Conservation (phyloP, 208 protist genomes). For the Wallacemonas sp. region DNA sequence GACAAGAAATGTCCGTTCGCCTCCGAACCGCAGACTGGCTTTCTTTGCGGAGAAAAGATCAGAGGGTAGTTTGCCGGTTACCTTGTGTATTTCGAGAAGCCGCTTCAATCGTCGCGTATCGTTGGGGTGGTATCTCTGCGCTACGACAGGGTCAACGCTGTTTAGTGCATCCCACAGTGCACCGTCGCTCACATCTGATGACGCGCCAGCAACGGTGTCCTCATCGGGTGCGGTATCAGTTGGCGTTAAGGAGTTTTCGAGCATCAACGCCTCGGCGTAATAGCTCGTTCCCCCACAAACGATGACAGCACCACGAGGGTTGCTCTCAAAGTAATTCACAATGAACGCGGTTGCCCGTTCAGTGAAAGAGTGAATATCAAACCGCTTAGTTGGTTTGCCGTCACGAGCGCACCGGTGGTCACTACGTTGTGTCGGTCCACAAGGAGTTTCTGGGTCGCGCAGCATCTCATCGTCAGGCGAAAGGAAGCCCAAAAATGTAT, state of each 20-base stretch:
- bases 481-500: slow-evolving; percentile 80
- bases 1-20: slow-evolving; percentile 48
- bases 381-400: background rate
- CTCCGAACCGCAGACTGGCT: slow-evolving; percentile 38
- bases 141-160: slow-evolving; percentile 63
- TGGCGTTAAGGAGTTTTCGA: slow-evolving; percentile 48
- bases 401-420: too few species aligned
- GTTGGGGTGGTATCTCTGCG: slow-evolving; percentile 79
- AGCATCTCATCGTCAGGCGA: slow-evolving; percentile 24
- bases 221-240: background rate
- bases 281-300: slow-evolving; percentile 85
- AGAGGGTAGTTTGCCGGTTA: slow-evolving; percentile 51
- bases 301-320: slow-evolving; percentile 49
- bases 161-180: slow-evolving; percentile 55
- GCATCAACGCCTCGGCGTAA: slow-evolving; percentile 70
- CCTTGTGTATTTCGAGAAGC: slow-evolving; percentile 71
- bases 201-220: slow-evolving; percentile 4
- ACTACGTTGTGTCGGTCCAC: too few species aligned
- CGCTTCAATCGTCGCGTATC: slow-evolving; percentile 74
- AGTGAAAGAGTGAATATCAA: slow-evolving; percentile 61
- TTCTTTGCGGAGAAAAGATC: slow-evolving; percentile 27
- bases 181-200: slow-evolving; percentile 5
- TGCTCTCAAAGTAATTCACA: slow-evolving; percentile 31
- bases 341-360: slow-evolving; percentile 48
- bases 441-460: slow-evolving; percentile 11